These are phyloP conservation scores for Leccinum truebloodii DNA, from an alignment of 768 basidiomycete genomes.

Conservation along the genomic window DNA sequence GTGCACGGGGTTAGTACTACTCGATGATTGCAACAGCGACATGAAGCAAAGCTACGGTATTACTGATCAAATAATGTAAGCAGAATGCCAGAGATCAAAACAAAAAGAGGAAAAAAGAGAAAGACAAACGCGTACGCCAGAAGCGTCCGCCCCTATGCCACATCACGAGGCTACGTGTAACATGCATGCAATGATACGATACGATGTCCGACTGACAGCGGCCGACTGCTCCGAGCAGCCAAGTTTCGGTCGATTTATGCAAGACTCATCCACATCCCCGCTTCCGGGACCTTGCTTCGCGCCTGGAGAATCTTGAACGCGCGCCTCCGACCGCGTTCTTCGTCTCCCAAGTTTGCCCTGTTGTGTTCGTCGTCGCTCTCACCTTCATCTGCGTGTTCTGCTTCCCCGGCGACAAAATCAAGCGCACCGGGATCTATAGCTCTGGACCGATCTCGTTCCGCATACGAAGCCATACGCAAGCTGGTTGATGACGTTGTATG, in stretches of 20 bases:
- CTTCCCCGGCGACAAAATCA: constrained; percentile 55
- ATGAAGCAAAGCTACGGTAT: constrained; percentile 33
- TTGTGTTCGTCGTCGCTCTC: constrained; percentile 28
- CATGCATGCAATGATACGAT: constrained; percentile 1
- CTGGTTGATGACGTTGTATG: constrained; percentile 43
- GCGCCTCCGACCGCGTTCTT: constrained; percentile 52
- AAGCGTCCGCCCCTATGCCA: constrained; percentile 13
- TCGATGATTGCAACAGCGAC: constrained; percentile 27
- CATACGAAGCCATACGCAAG: constrained; percentile 62
- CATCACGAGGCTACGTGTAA: constrained; percentile 1
- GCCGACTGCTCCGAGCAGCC: not conserved
- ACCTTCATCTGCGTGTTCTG: constrained; percentile 48
- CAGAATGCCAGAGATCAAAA: not conserved
- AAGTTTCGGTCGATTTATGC: constrained; percentile 37
- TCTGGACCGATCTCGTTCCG: constrained; percentile 65
- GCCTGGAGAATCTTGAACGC: constrained; percentile 72
- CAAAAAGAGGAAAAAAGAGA: constrained; percentile 5
- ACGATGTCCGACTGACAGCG: not conserved
- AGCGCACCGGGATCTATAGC: constrained; percentile 69
- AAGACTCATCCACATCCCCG: constrained; percentile 83
- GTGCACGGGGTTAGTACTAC: constrained; percentile 13
- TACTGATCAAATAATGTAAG: constrained; percentile 35
- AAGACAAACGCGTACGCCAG: constrained; percentile 10
- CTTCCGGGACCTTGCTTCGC: constrained; percentile 64
- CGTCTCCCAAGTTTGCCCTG: constrained; percentile 24